Percentiles rank a stretch among this genome's conserved stretches.
phyloP scores from a whole-genome alignment of 352 stramenopile species.

The Thalassiosira tumida region DNA sequence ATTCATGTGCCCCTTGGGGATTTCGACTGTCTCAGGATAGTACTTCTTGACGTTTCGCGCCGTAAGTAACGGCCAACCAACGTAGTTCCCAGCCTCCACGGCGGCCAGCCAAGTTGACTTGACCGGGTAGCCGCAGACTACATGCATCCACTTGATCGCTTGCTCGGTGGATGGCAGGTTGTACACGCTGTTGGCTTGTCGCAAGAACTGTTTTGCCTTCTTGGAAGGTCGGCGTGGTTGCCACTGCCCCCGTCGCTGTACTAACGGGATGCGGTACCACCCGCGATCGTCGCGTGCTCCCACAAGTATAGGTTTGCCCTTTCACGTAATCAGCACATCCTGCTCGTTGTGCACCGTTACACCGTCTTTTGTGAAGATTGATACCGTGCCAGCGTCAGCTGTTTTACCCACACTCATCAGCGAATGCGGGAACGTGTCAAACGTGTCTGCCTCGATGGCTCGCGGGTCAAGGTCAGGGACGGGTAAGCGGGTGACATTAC shows the following conservation, averaged over 20 bases:
- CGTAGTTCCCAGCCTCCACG: constrained; percentile 17
- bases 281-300: constrained; percentile 50
- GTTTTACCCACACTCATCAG: constrained; percentile 17
- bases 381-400: constrained; percentile 46
- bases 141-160: constrained; percentile 28
- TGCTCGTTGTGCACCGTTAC: constrained; percentile 53
- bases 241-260: constrained; percentile 48
- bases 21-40: constrained; percentile 56
- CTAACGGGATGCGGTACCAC: constrained; percentile 50
- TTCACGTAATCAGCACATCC: constrained; percentile 56
- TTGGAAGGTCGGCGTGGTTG: constrained; percentile 10
- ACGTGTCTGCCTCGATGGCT: constrained; percentile 45
- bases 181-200: constrained; percentile 34
- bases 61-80: constrained; percentile 60
- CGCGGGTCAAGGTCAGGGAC: constrained; percentile 7
- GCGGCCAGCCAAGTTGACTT: constrained; percentile 38
- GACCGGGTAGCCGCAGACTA: constrained; percentile 4
- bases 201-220: not conserved
- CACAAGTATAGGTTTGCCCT: constrained; percentile 60
- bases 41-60: constrained; percentile 36
- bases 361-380: constrained; percentile 60
- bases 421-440: constrained; percentile 34
- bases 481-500: constrained; percentile 32
- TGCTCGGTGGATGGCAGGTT: not conserved
- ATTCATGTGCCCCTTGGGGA: constrained; percentile 60